Percentiles rank a stretch among this genome's conserved stretches.
Evolutionary conservation across 768 basidiomycete genomes (phyloP).

Genomic region (Tremella yokohamensis): DNA sequence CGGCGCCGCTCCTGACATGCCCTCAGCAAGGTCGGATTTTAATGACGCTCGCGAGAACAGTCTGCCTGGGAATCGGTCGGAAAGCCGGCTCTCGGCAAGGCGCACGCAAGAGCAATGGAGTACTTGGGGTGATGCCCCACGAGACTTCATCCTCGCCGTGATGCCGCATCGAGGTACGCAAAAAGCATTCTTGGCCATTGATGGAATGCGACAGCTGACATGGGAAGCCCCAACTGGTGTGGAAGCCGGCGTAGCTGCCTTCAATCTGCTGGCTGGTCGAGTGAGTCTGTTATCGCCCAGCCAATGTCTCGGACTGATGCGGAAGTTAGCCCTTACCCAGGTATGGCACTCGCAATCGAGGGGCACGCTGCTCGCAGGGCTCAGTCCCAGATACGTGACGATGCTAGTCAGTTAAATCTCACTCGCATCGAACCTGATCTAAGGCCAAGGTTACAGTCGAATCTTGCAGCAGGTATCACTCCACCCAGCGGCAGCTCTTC

Average conservation of each 20-base stretch:
- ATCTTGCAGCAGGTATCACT: background rate
- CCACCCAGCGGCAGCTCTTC: background rate
- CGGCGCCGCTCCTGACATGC: too few species aligned
- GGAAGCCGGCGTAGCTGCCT: conserved; percentile 81
- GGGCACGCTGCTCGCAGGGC: too few species aligned
- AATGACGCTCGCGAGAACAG: too few species aligned
- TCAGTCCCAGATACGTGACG: background rate
- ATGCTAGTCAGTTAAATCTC: background rate
- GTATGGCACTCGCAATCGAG: conserved; percentile 50
- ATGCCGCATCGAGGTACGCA: conserved; percentile 23
- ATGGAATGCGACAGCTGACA: background rate
- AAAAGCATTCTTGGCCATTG: background rate
- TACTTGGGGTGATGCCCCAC: background rate
- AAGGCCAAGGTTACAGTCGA: background rate
- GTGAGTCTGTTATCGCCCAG: conserved; percentile 48
- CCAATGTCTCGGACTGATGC: background rate
- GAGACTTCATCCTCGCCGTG: conserved; percentile 22
- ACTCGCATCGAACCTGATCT: background rate
- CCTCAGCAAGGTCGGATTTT: too few species aligned
- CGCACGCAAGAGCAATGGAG: too few species aligned
- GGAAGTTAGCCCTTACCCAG: conserved; percentile 62
- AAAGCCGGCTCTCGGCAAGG: too few species aligned
- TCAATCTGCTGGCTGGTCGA: conserved; percentile 73
- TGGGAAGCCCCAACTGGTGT: conserved; percentile 58
- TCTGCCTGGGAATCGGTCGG: too few species aligned